Percentiles rank a stretch among this genome's conserved stretches.
These are phyloP conservation scores for Aspergillus coremiiformis DNA, from an alignment of 495 filamentous ascomycete genomes.

Conservation along the genomic window DNA sequence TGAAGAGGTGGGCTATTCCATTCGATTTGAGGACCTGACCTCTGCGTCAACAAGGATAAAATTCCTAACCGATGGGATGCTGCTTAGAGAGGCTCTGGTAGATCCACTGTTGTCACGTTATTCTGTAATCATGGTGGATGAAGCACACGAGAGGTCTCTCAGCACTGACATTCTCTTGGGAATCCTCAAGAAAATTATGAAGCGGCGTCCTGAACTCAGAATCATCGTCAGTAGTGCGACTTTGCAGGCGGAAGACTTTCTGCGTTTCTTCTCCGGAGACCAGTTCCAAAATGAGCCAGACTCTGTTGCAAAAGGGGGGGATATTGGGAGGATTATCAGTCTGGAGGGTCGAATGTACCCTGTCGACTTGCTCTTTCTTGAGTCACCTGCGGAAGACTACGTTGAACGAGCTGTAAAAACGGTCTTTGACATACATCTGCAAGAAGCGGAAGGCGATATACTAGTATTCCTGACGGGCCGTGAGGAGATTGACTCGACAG, in stretches of 20 bases:
- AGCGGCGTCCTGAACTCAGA: constrained; percentile 71
- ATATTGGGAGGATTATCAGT: constrained; percentile 69
- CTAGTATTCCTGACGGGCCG: constrained; percentile 88
- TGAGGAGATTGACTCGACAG: constrained; percentile 82
- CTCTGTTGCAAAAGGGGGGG: constrained; percentile 34
- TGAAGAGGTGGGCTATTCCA: constrained; percentile 93
- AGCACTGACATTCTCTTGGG: constrained; percentile 92
- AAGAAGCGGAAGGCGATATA: constrained; percentile 80
- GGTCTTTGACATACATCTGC: constrained; percentile 87
- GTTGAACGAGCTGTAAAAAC: constrained; percentile 80
- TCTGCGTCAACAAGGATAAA: constrained; percentile 85
- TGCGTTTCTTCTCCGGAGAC: constrained; percentile 66
- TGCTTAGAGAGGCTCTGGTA: constrained; percentile 88
- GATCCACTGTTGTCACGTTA: constrained; percentile 90
- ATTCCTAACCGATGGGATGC: constrained; percentile 90
- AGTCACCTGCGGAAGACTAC: constrained; percentile 78
- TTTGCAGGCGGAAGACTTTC: constrained; percentile 82
- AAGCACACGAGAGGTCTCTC: constrained; percentile 92
- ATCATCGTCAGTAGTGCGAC: constrained; percentile 94
- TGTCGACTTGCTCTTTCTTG: constrained; percentile 81
- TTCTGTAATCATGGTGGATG: constrained; percentile 97
- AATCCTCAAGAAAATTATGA: constrained; percentile 88
- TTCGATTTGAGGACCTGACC: constrained; percentile 94
- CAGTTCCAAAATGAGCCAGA: constrained; percentile 32
- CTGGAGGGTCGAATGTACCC: constrained; percentile 88